Conservation (phyloP, 2,329 filamentous ascomycete species). For the Apiospora malaysiana region DNA sequence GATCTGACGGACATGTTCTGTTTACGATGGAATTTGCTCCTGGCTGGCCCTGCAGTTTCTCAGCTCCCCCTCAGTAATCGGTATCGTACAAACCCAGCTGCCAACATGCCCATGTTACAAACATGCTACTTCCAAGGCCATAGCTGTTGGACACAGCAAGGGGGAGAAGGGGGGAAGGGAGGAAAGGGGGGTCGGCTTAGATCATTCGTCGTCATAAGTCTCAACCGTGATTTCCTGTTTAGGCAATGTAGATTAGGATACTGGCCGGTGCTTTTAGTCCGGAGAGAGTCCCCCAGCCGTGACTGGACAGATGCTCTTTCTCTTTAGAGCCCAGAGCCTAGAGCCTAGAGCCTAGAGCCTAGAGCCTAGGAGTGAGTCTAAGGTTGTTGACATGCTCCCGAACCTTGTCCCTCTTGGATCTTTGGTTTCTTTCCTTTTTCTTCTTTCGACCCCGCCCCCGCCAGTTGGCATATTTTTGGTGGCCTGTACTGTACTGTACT, state of each 20-base stretch:
- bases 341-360: too few species aligned
- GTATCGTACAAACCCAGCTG: constrained; percentile 3
- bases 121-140: constrained; percentile 18
- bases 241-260: neutral
- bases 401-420: neutral
- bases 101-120: constrained; percentile 1
- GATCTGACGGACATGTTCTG: constrained; percentile 1
- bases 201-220: constrained; percentile 12
- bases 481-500: neutral
- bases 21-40: constrained; percentile 12
- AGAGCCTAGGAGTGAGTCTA: neutral
- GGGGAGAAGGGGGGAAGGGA: neutral
- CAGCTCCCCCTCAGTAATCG: constrained; percentile 5
- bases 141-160: constrained; percentile 9
- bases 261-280: constrained; percentile 1
- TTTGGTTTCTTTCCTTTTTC: too few species aligned
- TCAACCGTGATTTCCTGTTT: constrained; percentile 13
- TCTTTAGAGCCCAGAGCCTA: too few species aligned
- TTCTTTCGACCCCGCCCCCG: constrained; percentile 4
- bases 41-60: neutral
- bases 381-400: constrained; percentile 1
- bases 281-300: neutral
- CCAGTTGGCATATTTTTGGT: neutral
- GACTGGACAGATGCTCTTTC: neutral
- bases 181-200: neutral